Base-by-base conservation (phyloP, 495 filamentous ascomycete species). In the Penicillium lividum region DNA sequence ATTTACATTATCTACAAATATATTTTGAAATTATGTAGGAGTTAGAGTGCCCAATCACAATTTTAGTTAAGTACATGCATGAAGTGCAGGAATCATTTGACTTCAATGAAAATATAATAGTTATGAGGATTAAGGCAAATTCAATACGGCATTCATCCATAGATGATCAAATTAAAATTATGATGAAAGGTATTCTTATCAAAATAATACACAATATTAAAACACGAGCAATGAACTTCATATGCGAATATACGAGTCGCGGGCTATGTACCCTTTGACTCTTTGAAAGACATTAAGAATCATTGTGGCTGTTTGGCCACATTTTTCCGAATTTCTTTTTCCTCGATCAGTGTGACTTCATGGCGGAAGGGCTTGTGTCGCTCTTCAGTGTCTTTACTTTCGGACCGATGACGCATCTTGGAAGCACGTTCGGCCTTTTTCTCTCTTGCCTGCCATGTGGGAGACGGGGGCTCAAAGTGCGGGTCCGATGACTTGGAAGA, bases 381-480 rank as follows among this genome's bases (percentile, higher is more conserved):
- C 11, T 33, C 27, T 30, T 31, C 28, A n/a, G 28, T 7, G 3
- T 7, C 46, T 15, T 49, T 28, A 15, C 13, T 11, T 16, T 40
- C 15, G 4, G 15, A 40, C n/a, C 11, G 15, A 5, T 3, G 15
- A 5, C 15, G 4, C 0, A 15, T n/a, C 4, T 16, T 4, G 7
- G 0, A 7, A 5, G 38, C 38, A 7, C 27, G 13, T 4, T 15
- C 6, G 7, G 15, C n/a, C 28, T 49, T 16, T 27, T 6, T 4
- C 15, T 30, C 28, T 49, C 46, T 49, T 49, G 46, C 11, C 4
- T 44, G 25, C 51, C 51, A 53, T 5, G 51, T 28, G 7, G 51
- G 25, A n/a, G 38, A 53, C 3, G 51, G 36, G 22, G 51, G 51
- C 36, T 53, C 51, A 11, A 43, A 15, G 11, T 27, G 15, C 9